These are phyloP conservation scores for Drosera spatulata DNA, from an alignment of 179 eudicot species.

Conservation along the genomic window DNA sequence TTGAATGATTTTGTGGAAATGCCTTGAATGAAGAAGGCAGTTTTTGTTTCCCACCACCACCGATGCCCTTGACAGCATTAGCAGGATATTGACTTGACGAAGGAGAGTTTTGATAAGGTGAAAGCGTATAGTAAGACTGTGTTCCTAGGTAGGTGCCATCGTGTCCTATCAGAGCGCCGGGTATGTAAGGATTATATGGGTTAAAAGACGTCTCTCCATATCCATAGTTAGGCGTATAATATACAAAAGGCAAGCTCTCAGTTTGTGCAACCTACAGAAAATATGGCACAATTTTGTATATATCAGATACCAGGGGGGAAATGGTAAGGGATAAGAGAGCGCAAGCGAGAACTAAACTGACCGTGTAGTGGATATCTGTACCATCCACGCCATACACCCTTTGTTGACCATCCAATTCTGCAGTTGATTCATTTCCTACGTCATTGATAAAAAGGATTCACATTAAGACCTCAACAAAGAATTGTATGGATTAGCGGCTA, in stretches of 20 bases:
- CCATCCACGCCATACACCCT: conserved; percentile 74
- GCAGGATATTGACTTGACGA: conserved; percentile 55
- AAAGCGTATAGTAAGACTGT: conserved; percentile 58
- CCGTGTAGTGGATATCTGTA: conserved; percentile 62
- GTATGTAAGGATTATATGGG: conserved; percentile 96
- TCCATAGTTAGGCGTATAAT: conserved; percentile 79
- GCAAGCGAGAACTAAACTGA: conserved; percentile 22
- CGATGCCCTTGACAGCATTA: conserved; percentile 35
- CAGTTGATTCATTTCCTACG: conserved; percentile 66
- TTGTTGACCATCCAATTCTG: conserved; percentile 77
- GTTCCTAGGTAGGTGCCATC: conserved; percentile 59
- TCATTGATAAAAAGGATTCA: neutral
- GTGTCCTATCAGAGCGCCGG: conserved; percentile 83
- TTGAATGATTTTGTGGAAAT: conserved; percentile 21
- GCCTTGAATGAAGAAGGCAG: conserved; percentile 32
- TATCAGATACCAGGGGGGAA: conserved; percentile 1
- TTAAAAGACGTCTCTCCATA: conserved; percentile 72
- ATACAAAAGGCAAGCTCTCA: conserved; percentile 67
- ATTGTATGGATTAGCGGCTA: too few relatives aligned
- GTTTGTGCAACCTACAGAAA: conserved; percentile 54
- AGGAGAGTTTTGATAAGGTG: conserved; percentile 58
- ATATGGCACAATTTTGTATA: neutral
- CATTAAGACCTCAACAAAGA: neutral
- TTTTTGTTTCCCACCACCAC: conserved; percentile 29
- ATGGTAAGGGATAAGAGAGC: neutral